Conservation (phyloP, 352 stramenopile genomes). For the Phytophthora podocarpi region DNA sequence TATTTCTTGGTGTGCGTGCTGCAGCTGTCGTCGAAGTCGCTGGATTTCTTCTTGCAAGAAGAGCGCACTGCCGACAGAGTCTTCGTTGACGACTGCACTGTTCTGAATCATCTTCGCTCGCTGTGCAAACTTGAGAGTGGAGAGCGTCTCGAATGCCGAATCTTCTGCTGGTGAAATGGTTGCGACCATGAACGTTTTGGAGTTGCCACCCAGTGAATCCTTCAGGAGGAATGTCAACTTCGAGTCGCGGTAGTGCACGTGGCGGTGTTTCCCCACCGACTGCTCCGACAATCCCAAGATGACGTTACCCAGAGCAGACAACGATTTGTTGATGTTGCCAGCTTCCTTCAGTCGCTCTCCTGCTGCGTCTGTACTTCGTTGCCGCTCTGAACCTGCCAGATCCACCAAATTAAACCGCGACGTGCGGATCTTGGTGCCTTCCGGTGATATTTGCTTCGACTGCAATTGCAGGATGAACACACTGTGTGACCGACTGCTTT, state of each 20-base stretch:
- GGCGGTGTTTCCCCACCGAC: conserved; percentile 76
- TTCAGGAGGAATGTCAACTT: conserved; percentile 88
- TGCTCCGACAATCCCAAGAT: conserved; percentile 91
- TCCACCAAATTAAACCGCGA: conserved; percentile 98
- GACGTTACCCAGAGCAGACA: conserved; percentile 95
- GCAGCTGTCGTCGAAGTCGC: conserved; percentile 58
- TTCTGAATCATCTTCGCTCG: conserved; percentile 88
- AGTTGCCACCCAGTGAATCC: conserved; percentile 85
- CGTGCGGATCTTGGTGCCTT: conserved; percentile 70
- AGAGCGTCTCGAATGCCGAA: conserved; percentile 85
- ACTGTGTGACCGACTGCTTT: conserved; percentile 85
- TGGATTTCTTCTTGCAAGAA: conserved; percentile 81
- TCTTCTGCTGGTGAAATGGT: conserved; percentile 85
- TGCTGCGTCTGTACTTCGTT: conserved; percentile 94
- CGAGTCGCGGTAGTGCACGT: conserved; percentile 87
- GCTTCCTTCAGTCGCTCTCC: conserved; percentile 97
- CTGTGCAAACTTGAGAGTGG: conserved; percentile 86
- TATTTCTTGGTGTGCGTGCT: conserved; percentile 50
- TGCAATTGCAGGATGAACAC: conserved; percentile 87
- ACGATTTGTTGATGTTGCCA: conserved; percentile 96
- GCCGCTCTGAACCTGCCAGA: conserved; percentile 97
- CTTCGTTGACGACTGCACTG: conserved; percentile 85
- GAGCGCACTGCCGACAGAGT: conserved; percentile 61
- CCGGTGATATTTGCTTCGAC: conserved; percentile 56
- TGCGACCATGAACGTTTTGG: conserved; percentile 89